Percentiles rank a stretch among this genome's conserved stretches.
Conservation (phyloP, 202 grass and related monocot genomes). For the Zizania palustris region DNA sequence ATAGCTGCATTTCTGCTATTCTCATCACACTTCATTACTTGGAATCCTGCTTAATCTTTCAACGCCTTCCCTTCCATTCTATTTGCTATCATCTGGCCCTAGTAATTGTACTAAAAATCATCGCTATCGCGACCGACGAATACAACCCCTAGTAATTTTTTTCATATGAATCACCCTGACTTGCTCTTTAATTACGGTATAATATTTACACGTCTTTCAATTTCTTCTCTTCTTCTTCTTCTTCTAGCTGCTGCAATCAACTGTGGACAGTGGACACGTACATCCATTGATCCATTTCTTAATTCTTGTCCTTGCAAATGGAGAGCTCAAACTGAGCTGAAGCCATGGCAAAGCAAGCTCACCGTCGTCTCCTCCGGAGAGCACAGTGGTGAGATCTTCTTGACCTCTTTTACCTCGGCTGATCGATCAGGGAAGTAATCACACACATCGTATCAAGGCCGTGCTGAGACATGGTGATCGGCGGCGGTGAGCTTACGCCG, state of each 20-base stretch:
- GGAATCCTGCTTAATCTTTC: conserved; percentile 26
- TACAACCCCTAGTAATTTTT: conserved; percentile 35
- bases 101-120: background rate
- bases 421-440: background rate
- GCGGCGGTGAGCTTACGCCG: conserved; percentile 15
- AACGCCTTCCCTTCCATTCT: conserved; percentile 20
- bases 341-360: too few relatives aligned
- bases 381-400: background rate
- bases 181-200: background rate
- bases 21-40: conserved; percentile 36
- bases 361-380: background rate
- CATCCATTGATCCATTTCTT: too few relatives aligned
- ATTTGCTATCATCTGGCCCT: background rate
- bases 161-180: background rate
- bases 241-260: background rate
- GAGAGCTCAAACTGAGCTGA: too few relatives aligned
- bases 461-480: too few relatives aligned
- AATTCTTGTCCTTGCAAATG: too few relatives aligned
- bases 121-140: background rate
- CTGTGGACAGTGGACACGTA: too few relatives aligned
- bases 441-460: background rate
- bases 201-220: background rate
- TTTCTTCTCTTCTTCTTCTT: too few relatives aligned
- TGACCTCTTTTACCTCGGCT: background rate
- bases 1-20: conserved; percentile 50